These are phyloP conservation scores for Tothia fuscella DNA, from an alignment of 2,329 filamentous ascomycete genomes.

Conservation along the genomic window DNA sequence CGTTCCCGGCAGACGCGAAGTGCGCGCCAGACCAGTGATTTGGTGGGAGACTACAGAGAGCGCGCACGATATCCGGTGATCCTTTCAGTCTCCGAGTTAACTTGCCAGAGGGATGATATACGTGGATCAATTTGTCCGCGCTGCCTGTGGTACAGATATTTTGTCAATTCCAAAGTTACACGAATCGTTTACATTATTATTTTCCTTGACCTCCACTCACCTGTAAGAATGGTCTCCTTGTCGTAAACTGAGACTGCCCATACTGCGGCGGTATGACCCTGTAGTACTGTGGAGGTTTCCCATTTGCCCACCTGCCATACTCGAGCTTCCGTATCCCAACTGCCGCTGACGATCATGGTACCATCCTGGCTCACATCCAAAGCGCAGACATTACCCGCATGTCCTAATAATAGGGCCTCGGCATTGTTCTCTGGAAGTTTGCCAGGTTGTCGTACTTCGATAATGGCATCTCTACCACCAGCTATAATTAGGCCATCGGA, in stretches of 20 bases:
- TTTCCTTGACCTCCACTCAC: constrained; percentile 27
- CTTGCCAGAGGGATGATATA: constrained; percentile 58
- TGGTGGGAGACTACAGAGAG: constrained; percentile 68
- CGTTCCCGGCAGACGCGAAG: constrained; percentile 92
- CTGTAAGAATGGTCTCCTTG: constrained; percentile 66
- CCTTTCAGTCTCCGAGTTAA: constrained; percentile 54
- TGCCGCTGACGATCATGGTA: constrained; percentile 71
- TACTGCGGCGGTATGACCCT: constrained; percentile 69
- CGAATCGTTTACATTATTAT: no score
- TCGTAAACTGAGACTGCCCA: constrained; percentile 88
- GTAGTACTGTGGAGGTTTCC: constrained; percentile 57
- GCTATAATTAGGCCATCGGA: constrained; percentile 75
- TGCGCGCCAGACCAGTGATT: constrained; percentile 72
- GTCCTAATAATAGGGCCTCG: constrained; percentile 75
- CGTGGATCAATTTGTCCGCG: constrained; percentile 77
- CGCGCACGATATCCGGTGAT: constrained; percentile 73
- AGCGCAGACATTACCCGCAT: constrained; percentile 77
- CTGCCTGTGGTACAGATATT: constrained; percentile 43
- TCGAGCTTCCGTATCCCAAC: constrained; percentile 83
- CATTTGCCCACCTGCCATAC: constrained; percentile 80
- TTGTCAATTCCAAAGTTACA: no score
- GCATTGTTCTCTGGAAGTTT: constrained; percentile 61
- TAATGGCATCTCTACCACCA: constrained; percentile 82
- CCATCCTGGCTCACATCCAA: constrained; percentile 66
- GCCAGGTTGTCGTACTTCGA: constrained; percentile 70